Evolutionary conservation across 495 filamentous ascomycete species (phyloP).

Genomic region (Cladorrhinum samala): DNA sequence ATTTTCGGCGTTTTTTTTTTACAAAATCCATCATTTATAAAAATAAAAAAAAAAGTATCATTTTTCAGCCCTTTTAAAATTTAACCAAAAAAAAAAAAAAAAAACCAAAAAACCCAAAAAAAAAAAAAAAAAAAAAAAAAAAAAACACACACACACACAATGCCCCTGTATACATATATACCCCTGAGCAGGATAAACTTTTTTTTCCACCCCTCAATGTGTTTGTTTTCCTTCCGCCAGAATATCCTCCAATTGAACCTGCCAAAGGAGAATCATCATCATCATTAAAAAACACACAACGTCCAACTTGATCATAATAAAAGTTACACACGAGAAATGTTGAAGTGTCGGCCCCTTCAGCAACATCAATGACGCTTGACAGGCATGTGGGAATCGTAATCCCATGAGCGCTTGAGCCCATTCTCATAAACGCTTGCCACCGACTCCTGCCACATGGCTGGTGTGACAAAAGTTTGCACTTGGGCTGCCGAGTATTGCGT

Average conservation of each 20-base stretch:
- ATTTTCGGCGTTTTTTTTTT: too few relatives aligned
- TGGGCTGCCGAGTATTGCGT: constrained; percentile 51
- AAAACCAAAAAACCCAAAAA: neutral
- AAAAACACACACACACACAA: too few relatives aligned
- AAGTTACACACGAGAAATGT: too few relatives aligned
- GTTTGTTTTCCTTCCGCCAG: neutral
- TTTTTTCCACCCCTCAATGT: neutral
- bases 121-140: neutral
- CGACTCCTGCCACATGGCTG: constrained; percentile 93
- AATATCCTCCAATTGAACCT: too few relatives aligned
- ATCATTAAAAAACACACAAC: too few relatives aligned
- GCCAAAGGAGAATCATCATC: too few relatives aligned
- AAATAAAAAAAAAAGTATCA: too few relatives aligned
- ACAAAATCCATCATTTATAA: too few relatives aligned
- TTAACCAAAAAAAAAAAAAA: neutral
- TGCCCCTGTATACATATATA: too few relatives aligned
- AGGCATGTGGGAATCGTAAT: constrained; percentile 37
- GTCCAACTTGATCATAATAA: too few relatives aligned
- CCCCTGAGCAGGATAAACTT: neutral
- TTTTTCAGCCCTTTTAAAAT: too few relatives aligned
- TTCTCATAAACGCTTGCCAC: constrained; percentile 86
- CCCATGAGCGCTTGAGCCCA: constrained; percentile 72
- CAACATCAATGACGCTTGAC: constrained; percentile 23
- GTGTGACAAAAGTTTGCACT: constrained; percentile 67
- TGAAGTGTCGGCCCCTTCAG: too few relatives aligned